Percentiles rank a stretch among this genome's conserved stretches.
Evolutionary conservation across 1,139 yeast genomes (phyloP).

Genomic region (Williopsis jadinii): DNA sequence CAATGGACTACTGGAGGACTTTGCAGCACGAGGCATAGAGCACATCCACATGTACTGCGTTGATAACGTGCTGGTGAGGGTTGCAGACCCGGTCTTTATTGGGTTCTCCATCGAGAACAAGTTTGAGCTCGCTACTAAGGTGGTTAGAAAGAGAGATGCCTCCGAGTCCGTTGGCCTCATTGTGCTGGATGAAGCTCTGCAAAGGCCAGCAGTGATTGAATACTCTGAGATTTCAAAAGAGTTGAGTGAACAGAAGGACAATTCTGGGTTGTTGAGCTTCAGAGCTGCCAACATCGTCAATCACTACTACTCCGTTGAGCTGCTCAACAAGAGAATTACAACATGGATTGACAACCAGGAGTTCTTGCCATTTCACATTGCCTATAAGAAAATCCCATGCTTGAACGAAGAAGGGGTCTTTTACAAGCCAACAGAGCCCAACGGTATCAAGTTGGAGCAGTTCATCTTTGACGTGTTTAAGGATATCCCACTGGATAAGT

Average conservation of each 20-base stretch:
- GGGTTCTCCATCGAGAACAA: slow-evolving; percentile 71
- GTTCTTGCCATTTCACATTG: slow-evolving; percentile 85
- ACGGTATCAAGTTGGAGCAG: slow-evolving; percentile 93
- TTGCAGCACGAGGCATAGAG: slow-evolving; percentile 61
- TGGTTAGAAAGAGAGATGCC: slow-evolving; percentile 87
- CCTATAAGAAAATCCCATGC: slow-evolving; percentile 78
- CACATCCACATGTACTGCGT: slow-evolving; percentile 97
- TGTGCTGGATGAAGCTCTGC: slow-evolving; percentile 54
- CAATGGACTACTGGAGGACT: slow-evolving; percentile 62
- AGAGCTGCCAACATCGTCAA: slow-evolving; percentile 97
- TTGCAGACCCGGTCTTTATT: slow-evolving; percentile 89
- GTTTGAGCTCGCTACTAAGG: slow-evolving; percentile 85
- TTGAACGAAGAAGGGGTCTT: slow-evolving; percentile 44
- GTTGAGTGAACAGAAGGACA: slow-evolving; percentile 56
- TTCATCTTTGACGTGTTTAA: slow-evolving; percentile 96
- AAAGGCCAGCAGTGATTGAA: slow-evolving; percentile 86
- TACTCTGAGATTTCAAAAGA: slow-evolving; percentile 83
- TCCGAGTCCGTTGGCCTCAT: slow-evolving; percentile 87
- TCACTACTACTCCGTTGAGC: slow-evolving; percentile 83
- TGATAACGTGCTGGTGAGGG: slow-evolving; percentile 85
- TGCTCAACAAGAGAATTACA: slow-evolving; percentile 53
- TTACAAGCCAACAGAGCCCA: slow-evolving; percentile 61
- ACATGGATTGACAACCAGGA: slow-evolving; percentile 64
- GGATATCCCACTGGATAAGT: slow-evolving; percentile 59
- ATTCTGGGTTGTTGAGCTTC: slow-evolving; percentile 53